Evolutionary conservation across 1,284 basidiomycete species (phyloP).

Genomic region (Pseudozyma thailandica): DNA sequence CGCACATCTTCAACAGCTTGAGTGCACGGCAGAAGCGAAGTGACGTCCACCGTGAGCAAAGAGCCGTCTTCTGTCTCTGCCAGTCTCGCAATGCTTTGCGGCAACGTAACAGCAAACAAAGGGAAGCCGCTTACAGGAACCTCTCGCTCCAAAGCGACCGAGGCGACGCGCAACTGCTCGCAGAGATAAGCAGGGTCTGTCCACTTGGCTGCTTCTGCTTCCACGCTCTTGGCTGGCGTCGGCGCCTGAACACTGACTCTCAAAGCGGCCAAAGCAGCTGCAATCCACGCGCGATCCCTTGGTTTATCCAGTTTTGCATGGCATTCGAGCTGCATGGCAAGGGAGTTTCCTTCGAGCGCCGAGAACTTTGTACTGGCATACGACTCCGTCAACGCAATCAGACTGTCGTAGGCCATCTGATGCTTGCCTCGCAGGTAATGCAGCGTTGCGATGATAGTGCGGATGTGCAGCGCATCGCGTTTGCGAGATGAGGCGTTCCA

Average conservation of each 20-base stretch:
- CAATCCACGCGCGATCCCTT: constrained; percentile 78
- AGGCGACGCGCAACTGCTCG: constrained; percentile 34
- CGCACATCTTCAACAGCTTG: constrained; percentile 59
- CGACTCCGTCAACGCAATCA: constrained; percentile 24
- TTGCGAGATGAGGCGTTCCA: constrained; percentile 81
- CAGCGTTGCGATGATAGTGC: constrained; percentile 83
- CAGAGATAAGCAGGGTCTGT: constrained; percentile 32
- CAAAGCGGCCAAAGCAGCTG: constrained; percentile 69
- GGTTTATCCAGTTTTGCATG: constrained; percentile 73
- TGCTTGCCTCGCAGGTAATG: constrained; percentile 71
- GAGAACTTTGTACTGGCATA: constrained; percentile 78
- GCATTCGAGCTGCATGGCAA: constrained; percentile 76
- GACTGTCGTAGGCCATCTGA: constrained; percentile 23
- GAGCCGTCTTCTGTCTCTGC: constrained; percentile 51
- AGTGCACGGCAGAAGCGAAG: constrained; percentile 25
- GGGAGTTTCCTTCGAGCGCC: constrained; percentile 79
- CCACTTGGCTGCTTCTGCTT: constrained; percentile 23
- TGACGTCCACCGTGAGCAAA: constrained; percentile 39
- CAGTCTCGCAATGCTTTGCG: constrained; percentile 11
- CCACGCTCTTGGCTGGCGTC: neutral
- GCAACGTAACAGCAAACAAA: constrained; percentile 34
- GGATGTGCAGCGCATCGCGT: constrained; percentile 84
- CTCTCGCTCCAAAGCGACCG: constrained; percentile 41
- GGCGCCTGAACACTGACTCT: constrained; percentile 7
- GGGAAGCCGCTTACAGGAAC: constrained; percentile 50